Conservation (phyloP, 1,284 basidiomycete species). For the Heterobasidion irregulare region DNA sequence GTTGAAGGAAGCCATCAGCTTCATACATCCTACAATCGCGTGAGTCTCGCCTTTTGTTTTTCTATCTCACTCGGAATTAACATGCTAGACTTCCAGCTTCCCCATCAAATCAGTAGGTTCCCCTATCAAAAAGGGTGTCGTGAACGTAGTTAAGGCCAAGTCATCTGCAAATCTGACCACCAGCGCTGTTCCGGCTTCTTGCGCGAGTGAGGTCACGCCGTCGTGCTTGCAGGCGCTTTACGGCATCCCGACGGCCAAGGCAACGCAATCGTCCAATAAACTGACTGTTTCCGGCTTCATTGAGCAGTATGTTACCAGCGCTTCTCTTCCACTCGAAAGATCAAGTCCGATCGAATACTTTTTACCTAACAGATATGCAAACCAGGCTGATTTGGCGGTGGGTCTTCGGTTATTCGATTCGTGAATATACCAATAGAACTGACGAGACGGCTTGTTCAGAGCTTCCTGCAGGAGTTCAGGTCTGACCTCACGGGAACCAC, state of each 20-base stretch:
- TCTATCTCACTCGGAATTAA: not conserved
- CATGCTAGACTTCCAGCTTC: not conserved
- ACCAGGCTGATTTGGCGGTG: not conserved
- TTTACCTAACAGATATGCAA: not conserved
- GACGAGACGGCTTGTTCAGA: not conserved
- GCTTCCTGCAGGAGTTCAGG: constrained; percentile 13
- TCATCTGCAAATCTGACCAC: constrained; percentile 1
- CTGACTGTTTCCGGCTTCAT: constrained; percentile 25
- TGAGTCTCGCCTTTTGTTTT: constrained; percentile 9
- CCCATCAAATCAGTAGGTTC: constrained; percentile 2
- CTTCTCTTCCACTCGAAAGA: too few relatives aligned
- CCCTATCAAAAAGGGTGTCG: not conserved
- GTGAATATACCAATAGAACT: not conserved
- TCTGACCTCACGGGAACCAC: constrained; percentile 20
- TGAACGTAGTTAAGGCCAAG: not conserved
- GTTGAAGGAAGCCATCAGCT: constrained; percentile 26
- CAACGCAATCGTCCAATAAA: constrained; percentile 18
- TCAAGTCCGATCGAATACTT: too few relatives aligned
- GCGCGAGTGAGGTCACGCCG: constrained; percentile 16
- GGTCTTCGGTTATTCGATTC: not conserved
- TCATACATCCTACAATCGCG: constrained; percentile 32
- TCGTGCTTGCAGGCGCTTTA: constrained; percentile 22
- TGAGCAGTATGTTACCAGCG: constrained; percentile 16
- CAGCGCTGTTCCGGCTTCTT: constrained; percentile 13
- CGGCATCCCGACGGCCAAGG: constrained; percentile 21